Base-by-base conservation (phyloP, 2,329 filamentous ascomycete genomes). In the Monosporascus ibericus region DNA sequence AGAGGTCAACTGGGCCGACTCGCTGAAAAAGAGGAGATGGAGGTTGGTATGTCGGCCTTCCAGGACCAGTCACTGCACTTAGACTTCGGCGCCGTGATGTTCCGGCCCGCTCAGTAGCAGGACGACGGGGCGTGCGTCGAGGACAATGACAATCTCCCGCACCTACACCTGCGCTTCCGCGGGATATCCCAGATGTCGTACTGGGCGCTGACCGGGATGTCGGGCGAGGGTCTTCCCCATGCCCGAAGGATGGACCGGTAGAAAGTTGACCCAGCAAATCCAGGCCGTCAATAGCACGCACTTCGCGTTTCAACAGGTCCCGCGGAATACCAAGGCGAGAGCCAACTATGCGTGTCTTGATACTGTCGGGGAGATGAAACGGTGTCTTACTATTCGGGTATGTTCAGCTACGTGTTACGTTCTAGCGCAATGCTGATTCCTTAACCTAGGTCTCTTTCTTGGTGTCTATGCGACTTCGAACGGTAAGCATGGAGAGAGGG, bases 21-120 rank as follows among this genome's bases (percentile, higher is more conserved):
- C 30, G 9, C 15, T 51, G 27, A 30, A 40, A 22, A 44, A 47
- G 27, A 40, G 27, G 42, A 47, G 20, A 24, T 49, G 37, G 48
- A 49, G 37, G 38, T 49, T 15, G 38, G 37, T 22, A 38, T 44
- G 4, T 44, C 48, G 8, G 48, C 48, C 6, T 40, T 49, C 48
- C 48, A 42, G 22, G 48, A 49, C 36, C 48, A 49, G 20, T 20
- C 48, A 4, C 48, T 34, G 37, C 48, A 49, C 36, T 49, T 49
- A 15, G 37, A 42, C 36, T 37, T 49, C 9, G 68, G 69, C n/a
- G 50, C 70, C 7, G 59, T 65, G 3, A 47, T 65, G 25, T 60
- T 66, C 4, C 53, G 58, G 4, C 42, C 57, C 14, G 7, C 37
- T 11, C 27, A 11, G 27, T 18, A 9, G n/a, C 39, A 5, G n/a